Evolutionary conservation across 1,139 yeast genomes (phyloP), one percentile per base, ranked within the genome.

Genomic region (Protomyces arabidopsidicola): DNA sequence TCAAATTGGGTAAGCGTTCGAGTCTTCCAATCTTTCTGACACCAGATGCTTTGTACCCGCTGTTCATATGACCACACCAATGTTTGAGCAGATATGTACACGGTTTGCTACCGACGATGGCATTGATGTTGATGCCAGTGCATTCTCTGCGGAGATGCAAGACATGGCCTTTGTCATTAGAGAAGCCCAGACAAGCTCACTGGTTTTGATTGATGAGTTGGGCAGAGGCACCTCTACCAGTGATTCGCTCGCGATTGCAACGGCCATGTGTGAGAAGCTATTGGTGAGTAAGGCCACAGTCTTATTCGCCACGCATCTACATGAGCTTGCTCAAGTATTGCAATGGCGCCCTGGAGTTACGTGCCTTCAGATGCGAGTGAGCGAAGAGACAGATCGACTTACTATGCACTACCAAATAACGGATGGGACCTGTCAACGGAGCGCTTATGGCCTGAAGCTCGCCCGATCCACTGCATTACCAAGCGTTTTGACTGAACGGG

Each of bases 201-300:
- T 87, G 1, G 14, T 55, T 24, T 75, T 84, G 1, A 73, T 84
- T 48, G 88, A 84, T 69, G 88, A 84, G 68, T 79, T 84, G 45
- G 95, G 95, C 2, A 75, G 93, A 63, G 95, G 90, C 0, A 93
- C 98, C 0, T 87, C 96, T 0, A 90, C 98, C 0, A 79, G 79
- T 65, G 98, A 93, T 75, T 98, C 98, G 0, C 86, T 87, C 45
- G 84, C 96, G 0, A 84, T 93, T 45, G 97, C 98, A 0, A 82
- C 85, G 71, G 79, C 96, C 0, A 85, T 93, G 1, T 76, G 93
- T 65, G 80, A 82, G 65, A 85, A 87, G 69, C 79, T 90, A 60
- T 75, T 85, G 22, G 70, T 76, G 8, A 34, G 34, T n/a, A 10
- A 55, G 10, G 67, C 63, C 8, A 38, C 39, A 12, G 61, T 66